A percentile compares a stretch with the other conserved stretches of the same genome.
Conservation (phyloP, 192 early-diverging fungal species). For the Coemansia sp. region DNA sequence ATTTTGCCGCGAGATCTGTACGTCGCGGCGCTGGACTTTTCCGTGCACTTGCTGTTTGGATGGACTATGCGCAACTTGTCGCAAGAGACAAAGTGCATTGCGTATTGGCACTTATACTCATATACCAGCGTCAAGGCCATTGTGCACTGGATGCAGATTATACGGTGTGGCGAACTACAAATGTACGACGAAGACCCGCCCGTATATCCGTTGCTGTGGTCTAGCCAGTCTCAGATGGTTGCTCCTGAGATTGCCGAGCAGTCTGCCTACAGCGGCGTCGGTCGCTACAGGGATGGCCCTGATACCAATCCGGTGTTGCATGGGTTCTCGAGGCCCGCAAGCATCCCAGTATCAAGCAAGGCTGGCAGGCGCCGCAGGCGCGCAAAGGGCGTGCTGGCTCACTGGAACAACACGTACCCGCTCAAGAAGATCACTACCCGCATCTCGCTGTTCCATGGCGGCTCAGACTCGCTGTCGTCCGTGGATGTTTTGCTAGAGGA, state of each 20-base stretch:
- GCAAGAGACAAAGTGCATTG: slow-evolving; percentile 71
- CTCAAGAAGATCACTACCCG: slow-evolving; percentile 74
- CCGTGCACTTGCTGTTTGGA: slow-evolving; percentile 78
- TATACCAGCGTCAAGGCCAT: slow-evolving; percentile 88
- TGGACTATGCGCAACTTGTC: slow-evolving; percentile 77
- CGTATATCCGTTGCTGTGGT: slow-evolving; percentile 46
- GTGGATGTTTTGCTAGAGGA: slow-evolving; percentile 64
- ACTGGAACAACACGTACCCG: slow-evolving; percentile 61
- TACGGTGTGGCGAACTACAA: slow-evolving; percentile 80
- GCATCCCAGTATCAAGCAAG: slow-evolving; percentile 22
- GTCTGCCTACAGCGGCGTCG: neutral
- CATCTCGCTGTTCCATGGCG: slow-evolving; percentile 92
- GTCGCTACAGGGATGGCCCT: neutral
- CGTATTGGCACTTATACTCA: slow-evolving; percentile 88
- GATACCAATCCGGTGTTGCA: neutral
- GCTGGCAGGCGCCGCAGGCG: slow-evolving; percentile 61
- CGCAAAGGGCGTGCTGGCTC: slow-evolving; percentile 59
- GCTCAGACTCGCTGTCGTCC: slow-evolving; percentile 82
- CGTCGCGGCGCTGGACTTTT: slow-evolving; percentile 72
- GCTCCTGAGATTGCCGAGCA: neutral
- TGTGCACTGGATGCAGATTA: slow-evolving; percentile 98
- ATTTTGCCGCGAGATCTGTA: slow-evolving; percentile 75
- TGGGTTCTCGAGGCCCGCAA: slow-evolving; percentile 16
- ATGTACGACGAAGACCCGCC: slow-evolving; percentile 91
- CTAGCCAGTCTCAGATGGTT: neutral